These are phyloP conservation scores for Fusarium robinianum DNA, from an alignment of 2,329 filamentous ascomycete species.

Conservation along the genomic window DNA sequence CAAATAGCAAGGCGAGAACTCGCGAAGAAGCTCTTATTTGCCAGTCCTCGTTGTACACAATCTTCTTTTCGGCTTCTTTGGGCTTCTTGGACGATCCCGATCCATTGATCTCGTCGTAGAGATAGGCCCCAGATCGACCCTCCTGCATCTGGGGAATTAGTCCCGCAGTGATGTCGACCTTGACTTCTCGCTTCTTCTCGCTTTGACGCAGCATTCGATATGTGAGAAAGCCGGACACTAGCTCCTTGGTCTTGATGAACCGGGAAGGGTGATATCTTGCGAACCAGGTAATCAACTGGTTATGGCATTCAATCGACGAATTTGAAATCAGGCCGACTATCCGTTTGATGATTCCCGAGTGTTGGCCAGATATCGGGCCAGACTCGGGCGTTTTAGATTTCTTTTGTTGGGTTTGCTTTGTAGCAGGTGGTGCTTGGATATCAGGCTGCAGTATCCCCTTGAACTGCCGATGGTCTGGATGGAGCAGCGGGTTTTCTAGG, in stretches of 20 bases:
- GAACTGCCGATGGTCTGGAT: slow-evolving; percentile 50
- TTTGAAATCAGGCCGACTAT: slow-evolving; percentile 81
- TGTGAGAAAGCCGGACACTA: slow-evolving; percentile 78
- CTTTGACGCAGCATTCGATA: slow-evolving; percentile 76
- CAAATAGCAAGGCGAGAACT: slow-evolving; percentile 79
- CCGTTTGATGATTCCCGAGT: slow-evolving; percentile 84
- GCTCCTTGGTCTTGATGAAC: slow-evolving; percentile 75
- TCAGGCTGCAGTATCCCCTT: slow-evolving; percentile 46
- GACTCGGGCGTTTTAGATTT: slow-evolving; percentile 37
- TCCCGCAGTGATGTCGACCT: slow-evolving; percentile 65
- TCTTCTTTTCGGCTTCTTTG: slow-evolving; percentile 59
- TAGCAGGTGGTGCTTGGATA: slow-evolving; percentile 1
- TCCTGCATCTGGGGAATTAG: slow-evolving; percentile 75
- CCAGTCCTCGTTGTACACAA: slow-evolving; percentile 82
- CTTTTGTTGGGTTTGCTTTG: slow-evolving; percentile 24
- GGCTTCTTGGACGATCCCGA: slow-evolving; percentile 56
- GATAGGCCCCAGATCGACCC: slow-evolving; percentile 67
- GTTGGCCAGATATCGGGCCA: slow-evolving; percentile 62
- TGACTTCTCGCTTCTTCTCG: slow-evolving; percentile 65
- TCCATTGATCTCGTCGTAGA: slow-evolving; percentile 75
- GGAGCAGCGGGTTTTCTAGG: slow-evolving; percentile 76
- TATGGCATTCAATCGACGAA: slow-evolving; percentile 74
- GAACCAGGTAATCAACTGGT: slow-evolving; percentile 78
- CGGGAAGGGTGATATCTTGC: slow-evolving; percentile 68
- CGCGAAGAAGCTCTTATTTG: slow-evolving; percentile 81